Conservation (phyloP, 176 grass and related monocot species). For the Aegilops umbellulata region DNA sequence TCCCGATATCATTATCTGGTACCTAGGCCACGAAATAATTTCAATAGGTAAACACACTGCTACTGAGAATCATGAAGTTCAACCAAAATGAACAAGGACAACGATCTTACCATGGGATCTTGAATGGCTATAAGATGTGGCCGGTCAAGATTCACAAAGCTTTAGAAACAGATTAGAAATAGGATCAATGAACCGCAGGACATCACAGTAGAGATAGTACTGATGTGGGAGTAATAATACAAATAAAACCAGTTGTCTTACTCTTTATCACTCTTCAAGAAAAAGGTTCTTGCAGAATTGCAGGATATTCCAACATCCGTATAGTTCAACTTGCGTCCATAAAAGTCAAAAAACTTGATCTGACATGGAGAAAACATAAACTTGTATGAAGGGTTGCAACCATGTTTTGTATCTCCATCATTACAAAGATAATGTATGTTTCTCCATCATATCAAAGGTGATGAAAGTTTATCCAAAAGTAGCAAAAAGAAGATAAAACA, state of each 20-base stretch:
- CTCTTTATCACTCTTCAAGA: conserved; percentile 75
- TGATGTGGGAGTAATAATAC: background rate
- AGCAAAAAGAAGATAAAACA: conserved; percentile 4
- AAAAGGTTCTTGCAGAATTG: conserved; percentile 68
- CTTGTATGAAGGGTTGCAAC: conserved; percentile 9
- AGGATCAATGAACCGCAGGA: conserved; percentile 9
- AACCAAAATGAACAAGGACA: conserved; percentile 32
- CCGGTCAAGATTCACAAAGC: conserved; percentile 77
- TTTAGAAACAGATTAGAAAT: conserved; percentile 27
- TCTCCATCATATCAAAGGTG: background rate
- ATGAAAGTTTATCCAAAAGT: background rate
- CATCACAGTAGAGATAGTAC: conserved; percentile 6
- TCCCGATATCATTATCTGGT: conserved; percentile 94
- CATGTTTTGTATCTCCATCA: conserved; percentile 5
- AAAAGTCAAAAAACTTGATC: conserved; percentile 95
- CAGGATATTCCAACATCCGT: conserved; percentile 83
- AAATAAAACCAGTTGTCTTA: conserved; percentile 33
- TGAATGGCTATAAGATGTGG: conserved; percentile 83
- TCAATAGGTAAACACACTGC: conserved; percentile 32
- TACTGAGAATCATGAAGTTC: conserved; percentile 3
- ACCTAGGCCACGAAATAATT: conserved; percentile 41
- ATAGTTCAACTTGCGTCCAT: conserved; percentile 89
- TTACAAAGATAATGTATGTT: background rate
- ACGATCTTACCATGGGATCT: conserved; percentile 83
- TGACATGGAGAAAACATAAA: conserved; percentile 34